These are phyloP conservation scores for Leucosporidium scottii DNA, from an alignment of 768 basidiomycete species.

Conservation along the genomic window DNA sequence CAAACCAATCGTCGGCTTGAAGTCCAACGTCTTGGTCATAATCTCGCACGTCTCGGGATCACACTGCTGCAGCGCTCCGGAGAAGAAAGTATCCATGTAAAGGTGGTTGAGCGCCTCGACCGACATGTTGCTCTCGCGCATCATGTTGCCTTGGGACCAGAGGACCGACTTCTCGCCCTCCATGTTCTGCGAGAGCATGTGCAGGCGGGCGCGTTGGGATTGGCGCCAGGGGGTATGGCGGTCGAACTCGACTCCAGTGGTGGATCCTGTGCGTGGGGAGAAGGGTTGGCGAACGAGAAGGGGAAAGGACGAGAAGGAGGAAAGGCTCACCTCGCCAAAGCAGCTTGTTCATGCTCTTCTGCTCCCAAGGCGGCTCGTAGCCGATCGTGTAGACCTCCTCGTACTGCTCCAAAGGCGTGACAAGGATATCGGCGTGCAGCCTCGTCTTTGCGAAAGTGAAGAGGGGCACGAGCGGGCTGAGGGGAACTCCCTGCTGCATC, in stretches of 20 bases:
- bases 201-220: conserved; percentile 43
- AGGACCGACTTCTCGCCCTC: conserved; percentile 43
- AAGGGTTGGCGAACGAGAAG: background rate
- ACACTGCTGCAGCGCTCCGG: conserved; percentile 36
- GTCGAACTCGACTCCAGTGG: conserved; percentile 44
- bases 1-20: conserved; percentile 35
- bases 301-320: background rate
- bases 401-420: conserved; percentile 94
- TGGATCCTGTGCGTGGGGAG: conserved; percentile 30
- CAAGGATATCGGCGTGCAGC: conserved; percentile 81
- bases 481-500: conserved; percentile 28
- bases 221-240: conserved; percentile 43
- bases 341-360: conserved; percentile 42
- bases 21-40: conserved; percentile 33
- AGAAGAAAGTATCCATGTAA: conserved; percentile 37
- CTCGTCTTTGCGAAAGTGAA: conserved; percentile 81
- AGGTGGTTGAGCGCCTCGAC: conserved; percentile 31
- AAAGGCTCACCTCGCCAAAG: conserved; percentile 45
- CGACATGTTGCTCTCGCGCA: conserved; percentile 27
- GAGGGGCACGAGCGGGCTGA: conserved; percentile 45
- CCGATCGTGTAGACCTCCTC: conserved; percentile 37
- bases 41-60: conserved; percentile 37
- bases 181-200: conserved; percentile 40
- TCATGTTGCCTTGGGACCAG: conserved; percentile 40
- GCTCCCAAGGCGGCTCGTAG: conserved; percentile 41